Evolutionary conservation across 148 eudicot genomes (phyloP).

Genomic region (Silene uniflora): DNA sequence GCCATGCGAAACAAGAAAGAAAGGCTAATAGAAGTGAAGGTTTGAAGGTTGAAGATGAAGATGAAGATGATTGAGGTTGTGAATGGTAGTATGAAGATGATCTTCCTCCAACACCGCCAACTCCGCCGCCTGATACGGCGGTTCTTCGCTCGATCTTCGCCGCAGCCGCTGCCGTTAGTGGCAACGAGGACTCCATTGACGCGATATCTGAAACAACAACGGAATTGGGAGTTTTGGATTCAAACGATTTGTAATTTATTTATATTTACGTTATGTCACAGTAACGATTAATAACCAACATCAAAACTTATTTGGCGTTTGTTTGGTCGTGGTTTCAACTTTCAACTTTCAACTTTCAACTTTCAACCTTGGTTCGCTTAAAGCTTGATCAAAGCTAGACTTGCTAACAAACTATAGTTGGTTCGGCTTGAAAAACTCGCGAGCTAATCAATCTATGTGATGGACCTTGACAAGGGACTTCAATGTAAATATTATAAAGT

Average conservation of each 20-base stretch:
- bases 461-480: too few relatives aligned
- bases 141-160: slow-evolving; percentile 34
- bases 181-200: slow-evolving; percentile 41
- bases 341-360: too few relatives aligned
- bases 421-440: too few relatives aligned
- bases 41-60: slow-evolving; percentile 27
- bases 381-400: too few relatives aligned
- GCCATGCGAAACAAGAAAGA: slow-evolving; percentile 90
- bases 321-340: too few relatives aligned
- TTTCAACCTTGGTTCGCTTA: too few relatives aligned
- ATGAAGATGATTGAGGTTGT: slow-evolving; percentile 16
- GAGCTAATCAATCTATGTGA: too few relatives aligned
- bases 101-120: slow-evolving; percentile 30
- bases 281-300: too few relatives aligned
- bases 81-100: slow-evolving; percentile 31
- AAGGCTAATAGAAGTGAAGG: slow-evolving; percentile 69
- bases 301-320: too few relatives aligned
- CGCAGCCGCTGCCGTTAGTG: slow-evolving; percentile 28
- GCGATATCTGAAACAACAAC: neutral
- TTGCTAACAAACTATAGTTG: too few relatives aligned
- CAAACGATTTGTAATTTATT: neutral
- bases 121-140: neutral
- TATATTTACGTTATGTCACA: too few relatives aligned
- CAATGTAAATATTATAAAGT: too few relatives aligned
- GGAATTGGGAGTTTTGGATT: neutral